phyloP scores from a whole-genome alignment of 305 asterid species.

The Ajuga reptans region DNA sequence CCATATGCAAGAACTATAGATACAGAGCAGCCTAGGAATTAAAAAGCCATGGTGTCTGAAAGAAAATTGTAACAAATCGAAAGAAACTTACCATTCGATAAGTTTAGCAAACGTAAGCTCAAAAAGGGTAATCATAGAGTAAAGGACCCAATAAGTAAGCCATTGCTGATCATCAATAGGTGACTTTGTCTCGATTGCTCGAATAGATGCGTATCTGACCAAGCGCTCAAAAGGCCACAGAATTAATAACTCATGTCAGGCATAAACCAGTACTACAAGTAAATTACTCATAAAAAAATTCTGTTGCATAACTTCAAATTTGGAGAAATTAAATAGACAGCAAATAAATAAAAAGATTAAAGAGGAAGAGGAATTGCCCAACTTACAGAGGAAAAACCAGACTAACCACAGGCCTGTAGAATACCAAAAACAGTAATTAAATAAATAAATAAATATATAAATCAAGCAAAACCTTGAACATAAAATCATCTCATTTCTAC shows the following conservation, averaged over 20 bases:
- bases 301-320: neutral
- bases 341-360: neutral
- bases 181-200: slow-evolving; percentile 85
- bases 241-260: neutral
- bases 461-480: slow-evolving; percentile 8
- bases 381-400: slow-evolving; percentile 91
- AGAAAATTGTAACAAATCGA: neutral
- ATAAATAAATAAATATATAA: neutral
- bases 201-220: slow-evolving; percentile 77
- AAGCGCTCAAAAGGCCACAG: slow-evolving; percentile 15
- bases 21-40: neutral
- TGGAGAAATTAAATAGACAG: neutral
- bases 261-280: neutral
- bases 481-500: neutral
- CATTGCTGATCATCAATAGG: slow-evolving; percentile 91
- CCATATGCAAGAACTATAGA: neutral
- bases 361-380: neutral
- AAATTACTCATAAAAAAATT: neutral
- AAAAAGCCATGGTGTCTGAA: neutral
- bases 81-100: slow-evolving; percentile 63
- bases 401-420: slow-evolving; percentile 91
- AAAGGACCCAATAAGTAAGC: slow-evolving; percentile 95
- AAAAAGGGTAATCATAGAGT: slow-evolving; percentile 89
- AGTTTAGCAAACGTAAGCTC: slow-evolving; percentile 87
- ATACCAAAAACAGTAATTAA: neutral